Percentiles rank a stretch among this genome's conserved stretches.
Evolutionary conservation across 371 early-diverging fungal species (phyloP).

Genomic region (Chytridium lagenaria): DNA sequence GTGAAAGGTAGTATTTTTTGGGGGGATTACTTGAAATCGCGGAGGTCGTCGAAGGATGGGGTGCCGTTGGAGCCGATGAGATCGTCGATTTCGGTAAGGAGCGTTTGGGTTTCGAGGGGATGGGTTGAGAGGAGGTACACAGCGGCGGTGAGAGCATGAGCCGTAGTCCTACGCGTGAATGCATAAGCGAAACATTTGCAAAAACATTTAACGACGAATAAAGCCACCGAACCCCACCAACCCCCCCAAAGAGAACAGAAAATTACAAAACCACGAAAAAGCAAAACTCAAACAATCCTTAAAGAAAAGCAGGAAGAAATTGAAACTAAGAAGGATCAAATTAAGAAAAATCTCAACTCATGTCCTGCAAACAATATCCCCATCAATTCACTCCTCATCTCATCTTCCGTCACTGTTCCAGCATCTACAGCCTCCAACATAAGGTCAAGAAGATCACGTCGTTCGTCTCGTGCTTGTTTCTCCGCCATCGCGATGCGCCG

Average conservation of each 20-base stretch:
- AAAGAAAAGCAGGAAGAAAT: background rate
- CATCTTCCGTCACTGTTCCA: background rate
- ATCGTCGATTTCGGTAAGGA: background rate
- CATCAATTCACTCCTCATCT: background rate
- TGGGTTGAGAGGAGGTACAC: background rate
- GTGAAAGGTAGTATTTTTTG: background rate
- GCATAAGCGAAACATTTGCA: too few species aligned
- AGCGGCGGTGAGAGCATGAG: background rate
- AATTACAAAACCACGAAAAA: background rate
- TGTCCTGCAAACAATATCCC: conserved; percentile 4
- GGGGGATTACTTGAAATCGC: conserved; percentile 9
- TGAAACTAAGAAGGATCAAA: too few species aligned
- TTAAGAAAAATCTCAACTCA: background rate
- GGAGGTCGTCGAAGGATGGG: background rate
- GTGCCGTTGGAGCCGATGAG: background rate
- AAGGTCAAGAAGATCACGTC: background rate
- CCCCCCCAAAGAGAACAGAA: too few species aligned
- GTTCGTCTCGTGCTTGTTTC: too few species aligned
- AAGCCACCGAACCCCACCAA: too few species aligned
- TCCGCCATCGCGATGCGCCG: too few species aligned
- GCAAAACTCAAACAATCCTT: background rate
- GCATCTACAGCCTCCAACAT: background rate
- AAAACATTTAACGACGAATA: too few species aligned
- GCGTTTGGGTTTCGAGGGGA: background rate
- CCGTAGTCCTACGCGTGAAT: background rate